Evolutionary conservation across 2,329 filamentous ascomycete species (phyloP), one percentile per base, ranked within the genome.

Genomic region (Thielaviopsis punctulata): DNA sequence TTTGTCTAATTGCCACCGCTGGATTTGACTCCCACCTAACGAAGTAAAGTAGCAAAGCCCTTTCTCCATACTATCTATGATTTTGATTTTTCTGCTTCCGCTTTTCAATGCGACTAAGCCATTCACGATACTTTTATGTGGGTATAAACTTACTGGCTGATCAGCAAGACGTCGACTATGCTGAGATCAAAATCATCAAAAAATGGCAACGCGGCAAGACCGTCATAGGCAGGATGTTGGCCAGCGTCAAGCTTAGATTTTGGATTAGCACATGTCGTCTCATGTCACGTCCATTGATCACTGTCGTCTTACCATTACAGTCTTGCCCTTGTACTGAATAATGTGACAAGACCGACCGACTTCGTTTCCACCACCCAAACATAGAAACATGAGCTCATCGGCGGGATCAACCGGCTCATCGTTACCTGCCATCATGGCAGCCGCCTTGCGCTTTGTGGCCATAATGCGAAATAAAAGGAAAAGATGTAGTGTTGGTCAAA

Each of bases 101-200:
- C 44, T 21, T 45, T 24, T 21, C 3, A 19, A 41, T 41, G 36
- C 36, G 36, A 18, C 36, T 19, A n/a, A 41, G 12, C 36, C 19
- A 30, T 39, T 12, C 15, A 49, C 24, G 12, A 18, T 19, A 36
- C n/a, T 39, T 15, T 18, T 25, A 23, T 23, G 33, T 21, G 36
- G 51, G 51, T 33, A 33, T 47, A 30, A 62, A 81, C 89, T 85
- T 93, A 96, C 92, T 98, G 92, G 80, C 88, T 96, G 63, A 98
- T 95, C 58, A 98, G 75, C 52, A 98, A 84, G 61, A 98, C 84
- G 65, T 98, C 92, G 59, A 98, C 89, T 1, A 87, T 95, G 68
- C 90, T 95, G 19, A 98, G 75, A 64, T 98, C 92, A 67, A 96
- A 98, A 63, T 96, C 89, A 65, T 98, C 92, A 67, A 95, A 98